Conservation (phyloP, 257 asterid genomes). For the Salvia rosmarinus region DNA sequence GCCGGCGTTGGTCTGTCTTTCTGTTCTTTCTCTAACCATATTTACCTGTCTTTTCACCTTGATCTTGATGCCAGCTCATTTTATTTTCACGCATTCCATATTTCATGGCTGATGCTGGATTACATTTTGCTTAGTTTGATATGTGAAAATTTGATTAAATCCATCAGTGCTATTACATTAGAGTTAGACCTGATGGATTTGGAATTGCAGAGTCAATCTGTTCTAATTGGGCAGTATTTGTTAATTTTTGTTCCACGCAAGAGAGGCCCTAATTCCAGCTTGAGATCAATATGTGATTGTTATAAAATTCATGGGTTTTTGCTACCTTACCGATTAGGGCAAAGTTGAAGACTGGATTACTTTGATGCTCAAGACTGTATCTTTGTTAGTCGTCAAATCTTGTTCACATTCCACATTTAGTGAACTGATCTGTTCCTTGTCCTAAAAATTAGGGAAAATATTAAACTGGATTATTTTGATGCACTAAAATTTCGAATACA, state of each 20-base stretch:
- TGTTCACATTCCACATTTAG: neutral
- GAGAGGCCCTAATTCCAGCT: constrained; percentile 4
- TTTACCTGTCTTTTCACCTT: neutral
- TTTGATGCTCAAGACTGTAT: neutral
- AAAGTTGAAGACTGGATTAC: neutral
- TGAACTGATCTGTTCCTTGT: neutral
- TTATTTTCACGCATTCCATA: neutral
- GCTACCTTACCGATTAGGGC: neutral
- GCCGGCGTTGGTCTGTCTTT: constrained; percentile 67
- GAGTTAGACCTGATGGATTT: constrained; percentile 11
- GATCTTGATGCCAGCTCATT: constrained; percentile 7
- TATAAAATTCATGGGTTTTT: neutral
- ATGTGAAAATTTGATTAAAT: neutral
- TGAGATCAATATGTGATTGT: neutral
- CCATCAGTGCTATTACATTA: neutral
- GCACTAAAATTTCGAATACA: neutral
- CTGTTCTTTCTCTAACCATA: neutral
- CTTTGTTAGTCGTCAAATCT: neutral
- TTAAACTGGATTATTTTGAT: neutral
- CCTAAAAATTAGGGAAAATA: neutral
- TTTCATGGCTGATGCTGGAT: constrained; percentile 13
- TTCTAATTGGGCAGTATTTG: neutral
- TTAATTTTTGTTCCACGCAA: neutral
- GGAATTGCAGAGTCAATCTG: neutral
- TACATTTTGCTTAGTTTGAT: neutral